Evolutionary conservation across 2,329 filamentous ascomycete species (phyloP), one percentile per base, ranked within the genome.

Genomic region (Dryadomyces quercivorus): DNA sequence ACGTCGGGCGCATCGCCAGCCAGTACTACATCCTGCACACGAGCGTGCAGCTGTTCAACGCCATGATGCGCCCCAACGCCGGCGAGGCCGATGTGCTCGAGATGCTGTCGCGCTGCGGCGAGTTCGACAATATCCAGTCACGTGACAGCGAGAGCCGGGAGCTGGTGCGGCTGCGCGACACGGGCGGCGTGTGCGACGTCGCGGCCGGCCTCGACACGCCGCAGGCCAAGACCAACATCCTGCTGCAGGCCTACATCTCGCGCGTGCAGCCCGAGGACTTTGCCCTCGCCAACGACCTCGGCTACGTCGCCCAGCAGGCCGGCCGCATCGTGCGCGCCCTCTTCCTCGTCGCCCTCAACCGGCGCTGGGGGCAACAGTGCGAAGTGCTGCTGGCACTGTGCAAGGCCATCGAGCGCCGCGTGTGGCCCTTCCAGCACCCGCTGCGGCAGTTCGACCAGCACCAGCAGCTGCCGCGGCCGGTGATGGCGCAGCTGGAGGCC

Each of bases 61-160:
- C 82, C 5, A 86, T 93, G 84, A 97, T 98, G 93, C 78, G 80
- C 52, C 84, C 89, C 1, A 80, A 83, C 26, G 84, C 89, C 10
- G 89, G 86, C 0, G 93, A 98, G 69, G 90, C 90, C 6, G 93
- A 98, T 64, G 85, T 96, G 49, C 74, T 98, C 53, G 88, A 86
- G 64, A 97, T 98, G 90, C 90, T 98, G 64, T 91, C 89, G 61
- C 90, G 93, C 86, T 95, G 91, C 66, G 90, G 91, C 60, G 93
- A 98, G 67, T 98, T 98, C 62, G 90, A 97, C 71, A 95, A 98
- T 61, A 88, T 98, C 45, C 91, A 96, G 65, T 90, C 87, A 5
- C 78, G 94, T 58, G 93, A 98, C 54, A 93, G 74, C 52, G 94
- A 98, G 69, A 84, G 86, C 55, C 87, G 91, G 62, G 94, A 98